Conservation (phyloP, 306 rosid species). For the Quercus dentata region DNA sequence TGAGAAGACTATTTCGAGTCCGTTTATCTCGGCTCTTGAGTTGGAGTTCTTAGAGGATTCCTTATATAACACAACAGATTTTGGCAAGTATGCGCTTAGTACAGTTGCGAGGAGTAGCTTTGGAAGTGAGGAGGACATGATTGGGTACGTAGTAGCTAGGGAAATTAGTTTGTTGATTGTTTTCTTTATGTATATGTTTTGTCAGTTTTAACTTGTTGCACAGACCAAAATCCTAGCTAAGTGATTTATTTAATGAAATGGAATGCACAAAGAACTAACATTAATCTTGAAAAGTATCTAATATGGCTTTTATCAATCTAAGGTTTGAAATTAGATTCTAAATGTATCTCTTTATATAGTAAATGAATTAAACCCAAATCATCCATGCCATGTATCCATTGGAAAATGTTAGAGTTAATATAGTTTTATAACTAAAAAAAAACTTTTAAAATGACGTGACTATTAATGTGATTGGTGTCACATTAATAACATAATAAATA, state of each 20-base stretch:
- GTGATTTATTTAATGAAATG: too few relatives aligned
- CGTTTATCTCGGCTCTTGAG: constrained; percentile 86
- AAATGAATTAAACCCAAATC: too few relatives aligned
- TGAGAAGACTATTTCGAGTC: constrained; percentile 49
- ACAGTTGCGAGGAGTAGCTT: constrained; percentile 55
- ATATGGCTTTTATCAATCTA: not conserved
- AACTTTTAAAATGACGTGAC: too few relatives aligned
- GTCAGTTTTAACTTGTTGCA: not conserved
- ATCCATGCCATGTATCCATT: too few relatives aligned
- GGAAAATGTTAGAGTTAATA: too few relatives aligned
- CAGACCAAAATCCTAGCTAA: too few relatives aligned
- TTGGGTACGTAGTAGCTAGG: constrained; percentile 41
- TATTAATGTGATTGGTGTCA: too few relatives aligned
- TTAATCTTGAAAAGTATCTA: not conserved
- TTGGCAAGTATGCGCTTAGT: constrained; percentile 56
- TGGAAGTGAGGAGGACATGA: constrained; percentile 41
- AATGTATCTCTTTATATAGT: too few relatives aligned
- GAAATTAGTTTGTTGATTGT: not conserved
- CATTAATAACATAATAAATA: too few relatives aligned
- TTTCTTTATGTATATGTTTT: not conserved
- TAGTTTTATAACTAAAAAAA: too few relatives aligned
- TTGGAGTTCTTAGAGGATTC: constrained; percentile 54
- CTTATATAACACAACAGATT: constrained; percentile 68
- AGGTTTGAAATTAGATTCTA: too few relatives aligned
- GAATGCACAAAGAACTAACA: not conserved